Evolutionary conservation across 345 rosid genomes (phyloP).

Genomic region (Arabis alpina): DNA sequence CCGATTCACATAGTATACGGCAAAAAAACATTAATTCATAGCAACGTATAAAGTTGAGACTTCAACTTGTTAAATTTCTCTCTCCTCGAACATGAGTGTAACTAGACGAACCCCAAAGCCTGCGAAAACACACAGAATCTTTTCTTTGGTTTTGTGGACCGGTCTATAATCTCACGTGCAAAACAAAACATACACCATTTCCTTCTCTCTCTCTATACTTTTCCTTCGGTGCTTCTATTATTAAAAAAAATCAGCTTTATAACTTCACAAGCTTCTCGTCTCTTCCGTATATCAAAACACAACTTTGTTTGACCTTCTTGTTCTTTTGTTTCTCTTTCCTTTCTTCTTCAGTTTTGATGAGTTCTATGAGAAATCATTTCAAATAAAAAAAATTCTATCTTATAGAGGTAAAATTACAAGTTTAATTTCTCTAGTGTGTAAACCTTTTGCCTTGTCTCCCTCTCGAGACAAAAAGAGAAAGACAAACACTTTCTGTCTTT

Average conservation of each 20-base stretch:
- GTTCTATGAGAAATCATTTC: not conserved
- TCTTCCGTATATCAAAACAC: constrained; percentile 36
- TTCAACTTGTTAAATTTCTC: constrained; percentile 31
- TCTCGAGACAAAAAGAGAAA: constrained; percentile 45
- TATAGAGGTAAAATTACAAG: constrained; percentile 24
- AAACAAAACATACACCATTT: constrained; percentile 34
- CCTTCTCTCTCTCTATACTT: constrained; percentile 9
- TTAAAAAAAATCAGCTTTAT: constrained; percentile 17
- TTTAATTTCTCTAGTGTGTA: constrained; percentile 27
- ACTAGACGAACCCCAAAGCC: constrained; percentile 46
- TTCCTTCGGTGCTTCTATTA: constrained; percentile 28
- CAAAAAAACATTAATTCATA: constrained; percentile 21
- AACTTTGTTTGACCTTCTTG: constrained; percentile 28
- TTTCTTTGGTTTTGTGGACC: constrained; percentile 46
- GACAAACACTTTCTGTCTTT: constrained; percentile 44
- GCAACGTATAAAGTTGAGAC: constrained; percentile 34
- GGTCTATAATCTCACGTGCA: constrained; percentile 49
- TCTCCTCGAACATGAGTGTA: constrained; percentile 43
- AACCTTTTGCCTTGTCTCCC: constrained; percentile 44
- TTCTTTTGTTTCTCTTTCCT: constrained; percentile 13
- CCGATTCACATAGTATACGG: constrained; percentile 36
- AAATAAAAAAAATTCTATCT: not conserved
- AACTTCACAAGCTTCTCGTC: constrained; percentile 34
- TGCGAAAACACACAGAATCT: constrained; percentile 49
- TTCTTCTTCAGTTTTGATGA: constrained; percentile 17